phyloP scores from a whole-genome alignment of 768 basidiomycete genomes.

The Zangia roseola region DNA sequence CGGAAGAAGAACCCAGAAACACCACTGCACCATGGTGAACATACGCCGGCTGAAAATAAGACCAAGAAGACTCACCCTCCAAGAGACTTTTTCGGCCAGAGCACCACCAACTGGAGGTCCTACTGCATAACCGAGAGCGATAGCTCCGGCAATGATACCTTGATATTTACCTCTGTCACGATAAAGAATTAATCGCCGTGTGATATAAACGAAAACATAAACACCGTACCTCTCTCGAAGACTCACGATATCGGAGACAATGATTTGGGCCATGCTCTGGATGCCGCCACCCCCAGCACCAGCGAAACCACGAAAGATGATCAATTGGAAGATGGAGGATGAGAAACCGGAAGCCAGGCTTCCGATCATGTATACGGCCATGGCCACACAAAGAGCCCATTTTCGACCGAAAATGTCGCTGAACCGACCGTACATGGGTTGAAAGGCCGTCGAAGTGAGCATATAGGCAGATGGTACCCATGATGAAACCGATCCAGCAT shows the following conservation, averaged over 20 bases:
- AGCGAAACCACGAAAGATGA: conserved; percentile 65
- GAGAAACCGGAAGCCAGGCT: conserved; percentile 68
- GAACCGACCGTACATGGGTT: conserved; percentile 56
- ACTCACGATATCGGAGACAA: conserved; percentile 71
- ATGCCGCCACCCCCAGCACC: conserved; percentile 74
- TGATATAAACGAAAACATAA: background rate
- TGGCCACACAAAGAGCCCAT: conserved; percentile 51
- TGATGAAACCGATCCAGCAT: conserved; percentile 43
- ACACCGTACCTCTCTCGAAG: conserved; percentile 56
- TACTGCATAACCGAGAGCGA: conserved; percentile 55
- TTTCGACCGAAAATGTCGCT: conserved; percentile 72
- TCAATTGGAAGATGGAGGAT: conserved; percentile 61
- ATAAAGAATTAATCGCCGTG: background rate
- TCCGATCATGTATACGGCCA: conserved; percentile 65
- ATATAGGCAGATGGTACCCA: conserved; percentile 78
- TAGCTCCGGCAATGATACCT: conserved; percentile 63
- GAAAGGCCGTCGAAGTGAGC: conserved; percentile 46
- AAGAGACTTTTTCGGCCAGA: conserved; percentile 57
- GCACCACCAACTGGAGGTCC: conserved; percentile 71
- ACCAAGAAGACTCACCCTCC: conserved; percentile 47
- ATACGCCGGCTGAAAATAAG: background rate
- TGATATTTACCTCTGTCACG: conserved; percentile 66
- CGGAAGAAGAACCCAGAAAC: conserved; percentile 73
- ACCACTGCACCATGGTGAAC: conserved; percentile 47
- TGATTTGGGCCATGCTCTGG: conserved; percentile 66